Conservation (phyloP, 805 yeast genomes). For the Lachancea kluyveri region DNA sequence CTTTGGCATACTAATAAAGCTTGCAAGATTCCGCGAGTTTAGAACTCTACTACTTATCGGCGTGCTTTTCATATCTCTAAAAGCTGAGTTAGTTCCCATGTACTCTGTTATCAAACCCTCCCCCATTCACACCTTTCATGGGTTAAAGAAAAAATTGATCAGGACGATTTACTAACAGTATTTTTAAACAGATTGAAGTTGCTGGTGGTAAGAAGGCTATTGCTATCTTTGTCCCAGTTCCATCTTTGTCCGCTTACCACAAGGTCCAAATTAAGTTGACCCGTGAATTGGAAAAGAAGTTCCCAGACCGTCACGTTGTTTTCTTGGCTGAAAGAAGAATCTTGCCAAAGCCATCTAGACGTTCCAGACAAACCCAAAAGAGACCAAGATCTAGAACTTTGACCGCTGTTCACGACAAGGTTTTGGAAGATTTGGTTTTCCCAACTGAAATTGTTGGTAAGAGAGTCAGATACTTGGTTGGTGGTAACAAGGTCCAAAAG, state of each 20-base stretch:
- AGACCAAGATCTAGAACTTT: constrained; percentile 99
- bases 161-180: constrained; percentile 14
- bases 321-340: constrained; percentile 99
- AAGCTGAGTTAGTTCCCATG: too few relatives aligned
- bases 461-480: constrained; percentile 98
- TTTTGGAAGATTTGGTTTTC: constrained; percentile 98
- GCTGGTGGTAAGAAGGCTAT: constrained; percentile 98
- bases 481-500: constrained; percentile 98
- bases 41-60: too few relatives aligned
- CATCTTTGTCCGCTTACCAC: constrained; percentile 88
- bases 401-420: constrained; percentile 96
- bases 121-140: too few relatives aligned
- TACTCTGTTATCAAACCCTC: too few relatives aligned
- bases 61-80: too few relatives aligned
- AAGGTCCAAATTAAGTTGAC: constrained; percentile 95
- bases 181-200: constrained; percentile 63
- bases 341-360: constrained; percentile 98
- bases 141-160: neutral
- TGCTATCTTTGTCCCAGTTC: constrained; percentile 97
- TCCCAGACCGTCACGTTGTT: constrained; percentile 99
- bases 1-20: too few relatives aligned
- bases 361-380: constrained; percentile 90
- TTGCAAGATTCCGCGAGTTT: too few relatives aligned
- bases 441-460: constrained; percentile 99
- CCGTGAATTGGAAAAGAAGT: constrained; percentile 99